phyloP scores from a whole-genome alignment of 352 stramenopile genomes.

The Phytophthora nicotianae region DNA sequence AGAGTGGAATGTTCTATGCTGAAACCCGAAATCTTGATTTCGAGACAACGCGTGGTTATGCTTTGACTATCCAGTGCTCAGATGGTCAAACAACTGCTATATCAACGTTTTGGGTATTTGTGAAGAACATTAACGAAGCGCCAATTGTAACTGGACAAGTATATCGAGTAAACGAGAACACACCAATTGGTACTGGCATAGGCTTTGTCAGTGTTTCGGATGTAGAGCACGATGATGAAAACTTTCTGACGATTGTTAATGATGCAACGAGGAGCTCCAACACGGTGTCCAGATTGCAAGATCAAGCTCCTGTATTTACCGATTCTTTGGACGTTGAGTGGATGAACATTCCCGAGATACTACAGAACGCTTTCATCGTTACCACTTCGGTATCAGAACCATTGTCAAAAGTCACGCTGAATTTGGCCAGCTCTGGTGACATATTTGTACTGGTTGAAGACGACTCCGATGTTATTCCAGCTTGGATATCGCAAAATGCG shows the following conservation, averaged over 20 bases:
- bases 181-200: conserved; percentile 10
- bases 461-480: conserved; percentile 8
- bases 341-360: conserved; percentile 13
- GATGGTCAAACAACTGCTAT: conserved; percentile 34
- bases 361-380: conserved; percentile 21
- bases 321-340: conserved; percentile 22
- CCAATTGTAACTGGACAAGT: conserved; percentile 33
- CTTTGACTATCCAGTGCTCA: conserved; percentile 39
- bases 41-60: conserved; percentile 39
- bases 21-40: conserved; percentile 52
- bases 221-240: conserved; percentile 24
- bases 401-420: conserved; percentile 14
- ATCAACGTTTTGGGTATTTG: conserved; percentile 26
- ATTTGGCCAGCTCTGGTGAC: conserved; percentile 24
- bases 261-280: background rate
- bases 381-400: conserved; percentile 5
- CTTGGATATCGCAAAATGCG: conserved; percentile 13
- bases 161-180: conserved; percentile 46
- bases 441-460: conserved; percentile 27
- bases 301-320: conserved; percentile 22
- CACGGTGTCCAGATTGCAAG: conserved; percentile 12
- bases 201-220: conserved; percentile 20
- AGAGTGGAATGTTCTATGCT: conserved; percentile 49
- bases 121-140: conserved; percentile 61
- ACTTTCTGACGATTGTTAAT: conserved; percentile 22